phyloP scores from a whole-genome alignment of 331 rosid species.

The Quercus tomentella region DNA sequence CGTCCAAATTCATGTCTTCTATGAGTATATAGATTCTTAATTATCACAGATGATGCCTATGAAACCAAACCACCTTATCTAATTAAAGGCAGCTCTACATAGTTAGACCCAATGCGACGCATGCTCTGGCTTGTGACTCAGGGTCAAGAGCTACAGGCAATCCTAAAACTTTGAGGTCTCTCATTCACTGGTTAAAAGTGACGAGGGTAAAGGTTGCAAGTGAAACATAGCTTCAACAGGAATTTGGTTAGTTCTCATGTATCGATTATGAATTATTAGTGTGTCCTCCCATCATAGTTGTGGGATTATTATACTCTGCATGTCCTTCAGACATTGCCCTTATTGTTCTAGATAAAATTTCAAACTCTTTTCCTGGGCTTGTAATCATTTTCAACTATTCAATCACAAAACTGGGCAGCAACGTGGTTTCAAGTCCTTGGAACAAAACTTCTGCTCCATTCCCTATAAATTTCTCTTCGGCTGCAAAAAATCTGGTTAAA shows the following conservation, averaged over 20 bases:
- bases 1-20: neutral
- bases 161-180: neutral
- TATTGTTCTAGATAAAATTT: neutral
- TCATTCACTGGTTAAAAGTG: neutral
- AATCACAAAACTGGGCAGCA: constrained; percentile 3
- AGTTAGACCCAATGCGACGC: no score
- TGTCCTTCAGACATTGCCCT: neutral
- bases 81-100: neutral
- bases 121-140: neutral
- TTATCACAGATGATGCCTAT: neutral
- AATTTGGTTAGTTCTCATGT: neutral
- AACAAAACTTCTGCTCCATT: constrained; percentile 12
- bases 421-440: neutral
- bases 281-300: neutral
- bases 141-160: neutral
- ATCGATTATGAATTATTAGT: neutral
- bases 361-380: neutral
- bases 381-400: neutral
- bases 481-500: neutral
- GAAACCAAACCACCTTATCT: neutral
- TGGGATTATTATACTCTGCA: neutral
- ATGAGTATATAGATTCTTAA: neutral
- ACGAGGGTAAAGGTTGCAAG: neutral
- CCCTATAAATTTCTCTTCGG: constrained; percentile 15
- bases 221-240: neutral